A percentile compares a stretch with the other conserved stretches of the same genome.
phyloP scores from a whole-genome alignment of 108 stramenopile genomes.

The Poteriospumella lacustris region DNA sequence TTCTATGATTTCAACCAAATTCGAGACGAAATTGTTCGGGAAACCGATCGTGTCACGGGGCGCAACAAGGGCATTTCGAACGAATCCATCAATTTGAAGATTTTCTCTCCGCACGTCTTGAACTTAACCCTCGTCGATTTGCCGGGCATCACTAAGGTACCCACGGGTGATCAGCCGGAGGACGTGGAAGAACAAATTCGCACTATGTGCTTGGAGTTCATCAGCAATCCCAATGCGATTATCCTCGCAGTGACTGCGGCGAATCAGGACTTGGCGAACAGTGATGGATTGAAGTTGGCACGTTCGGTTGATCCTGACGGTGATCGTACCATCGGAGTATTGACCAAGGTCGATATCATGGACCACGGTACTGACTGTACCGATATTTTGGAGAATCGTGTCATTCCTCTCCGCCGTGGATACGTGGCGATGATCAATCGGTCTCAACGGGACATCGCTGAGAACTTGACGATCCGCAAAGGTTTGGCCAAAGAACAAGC shows the following conservation, averaged over 20 bases:
- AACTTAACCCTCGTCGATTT: conserved; percentile 96
- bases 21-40: conserved; percentile 78
- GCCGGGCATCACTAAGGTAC: conserved; percentile 86
- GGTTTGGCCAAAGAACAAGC: conserved; percentile 72
- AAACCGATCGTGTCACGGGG: conserved; percentile 91
- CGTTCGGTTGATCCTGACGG: conserved; percentile 78
- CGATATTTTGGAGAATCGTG: conserved; percentile 77
- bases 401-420: conserved; percentile 81
- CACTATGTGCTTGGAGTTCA: conserved; percentile 80
- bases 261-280: conserved; percentile 89
- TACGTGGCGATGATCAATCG: conserved; percentile 94
- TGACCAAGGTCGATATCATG: conserved; percentile 97
- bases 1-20: conserved; percentile 81
- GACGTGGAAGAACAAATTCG: conserved; percentile 91
- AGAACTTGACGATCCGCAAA: conserved; percentile 73
- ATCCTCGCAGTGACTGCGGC: conserved; percentile 91
- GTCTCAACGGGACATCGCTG: conserved; percentile 86
- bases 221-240: conserved; percentile 86
- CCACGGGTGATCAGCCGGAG: conserved; percentile 89
- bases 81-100: conserved; percentile 84
- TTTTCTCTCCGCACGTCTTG: conserved; percentile 84
- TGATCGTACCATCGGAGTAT: conserved; percentile 90
- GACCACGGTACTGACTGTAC: conserved; percentile 92
- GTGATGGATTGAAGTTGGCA: conserved; percentile 90
- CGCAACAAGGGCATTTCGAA: conserved; percentile 78